Evolutionary conservation across 2,329 filamentous ascomycete genomes (phyloP), one percentile per base, ranked within the genome.

Genomic region (Cordyceps militaris): DNA sequence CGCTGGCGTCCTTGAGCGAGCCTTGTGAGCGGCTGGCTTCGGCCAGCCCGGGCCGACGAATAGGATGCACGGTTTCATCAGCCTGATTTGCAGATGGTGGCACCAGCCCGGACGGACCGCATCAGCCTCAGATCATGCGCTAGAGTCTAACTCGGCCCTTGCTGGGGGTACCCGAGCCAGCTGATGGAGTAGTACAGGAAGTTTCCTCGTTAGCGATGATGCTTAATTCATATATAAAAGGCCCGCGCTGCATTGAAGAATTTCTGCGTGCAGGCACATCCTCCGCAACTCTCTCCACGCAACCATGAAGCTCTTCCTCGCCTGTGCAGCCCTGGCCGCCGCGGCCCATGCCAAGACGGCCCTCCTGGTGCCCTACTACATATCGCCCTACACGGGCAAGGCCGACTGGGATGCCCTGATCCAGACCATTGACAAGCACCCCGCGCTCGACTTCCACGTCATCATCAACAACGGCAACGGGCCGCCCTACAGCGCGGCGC

Each of bases 351-450:
- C 53, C 44, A 56, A 56, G 19, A 46, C 44, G 5, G 53, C 23
- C 9, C 53, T 56, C 3, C 19, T 56, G 16, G 34, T 56, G 32
- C 53, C 53, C 32, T 56, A 30, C 36, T 56, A 56, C 34, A 40
- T 44, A 32, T 56, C 38, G 2, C 53, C 53, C 2, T 19, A 30
- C 7, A 21, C 14, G n/a, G 24, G 53, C 23, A 24, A 26, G 7
- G n/a, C 32, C 3, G 53, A 56, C 2, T 56, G 53, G 53, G 44
- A 48, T 21, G 32, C 53, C 9, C 34, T 56, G 14, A 48, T 56
- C 9, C 9, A 23, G 3, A 34, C 53, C 0, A 49, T 56, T 7
- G 43, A 48, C n/a, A 23, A 48, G 23, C 21, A 56, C 23, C 53
- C 53, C 11, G 32, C 38, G 5, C 53, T 56, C 9, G 53, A 56